A percentile compares a stretch with the other conserved stretches of the same genome.
Conservation (phyloP, 2,329 filamentous ascomycete species). For the Cryphonectria naterciae region DNA sequence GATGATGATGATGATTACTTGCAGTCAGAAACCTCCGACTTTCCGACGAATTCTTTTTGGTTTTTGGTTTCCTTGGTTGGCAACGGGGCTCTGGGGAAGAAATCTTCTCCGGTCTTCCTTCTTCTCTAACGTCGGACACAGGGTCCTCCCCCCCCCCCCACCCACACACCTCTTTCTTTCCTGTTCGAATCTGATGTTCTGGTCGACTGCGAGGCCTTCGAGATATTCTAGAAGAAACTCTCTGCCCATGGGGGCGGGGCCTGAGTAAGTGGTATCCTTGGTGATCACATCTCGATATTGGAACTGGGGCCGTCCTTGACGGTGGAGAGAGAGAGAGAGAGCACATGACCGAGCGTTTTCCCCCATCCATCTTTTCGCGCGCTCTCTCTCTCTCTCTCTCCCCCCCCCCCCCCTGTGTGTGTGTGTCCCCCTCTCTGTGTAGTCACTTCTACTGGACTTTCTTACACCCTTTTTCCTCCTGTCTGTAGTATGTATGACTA, state of each 20-base stretch:
- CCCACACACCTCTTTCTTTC: too few relatives aligned
- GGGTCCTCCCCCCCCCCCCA: too few relatives aligned
- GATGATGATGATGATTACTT: neutral
- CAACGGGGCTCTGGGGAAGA: neutral
- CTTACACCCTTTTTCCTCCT: neutral
- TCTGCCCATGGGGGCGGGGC: neutral
- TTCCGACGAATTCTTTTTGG: neutral
- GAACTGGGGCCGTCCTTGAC: neutral
- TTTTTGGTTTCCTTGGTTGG: too few relatives aligned
- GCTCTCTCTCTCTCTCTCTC: neutral
- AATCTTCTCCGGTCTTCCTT: neutral
- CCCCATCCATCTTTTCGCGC: neutral
- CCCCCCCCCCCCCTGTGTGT: too few relatives aligned
- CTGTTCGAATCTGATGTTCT: neutral
- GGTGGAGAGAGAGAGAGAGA: neutral
- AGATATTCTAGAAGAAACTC: conserved; percentile 3
- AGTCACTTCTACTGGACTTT: too few relatives aligned
- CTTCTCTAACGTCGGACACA: neutral
- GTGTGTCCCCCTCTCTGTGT: too few relatives aligned
- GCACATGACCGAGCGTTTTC: neutral
- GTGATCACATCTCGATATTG: neutral
- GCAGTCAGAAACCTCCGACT: neutral
- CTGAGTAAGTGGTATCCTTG: neutral
- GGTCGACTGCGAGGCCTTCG: neutral
- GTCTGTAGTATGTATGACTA: neutral